phyloP scores from a whole-genome alignment of 257 asterid species.

The Leptodermis oblonga region DNA sequence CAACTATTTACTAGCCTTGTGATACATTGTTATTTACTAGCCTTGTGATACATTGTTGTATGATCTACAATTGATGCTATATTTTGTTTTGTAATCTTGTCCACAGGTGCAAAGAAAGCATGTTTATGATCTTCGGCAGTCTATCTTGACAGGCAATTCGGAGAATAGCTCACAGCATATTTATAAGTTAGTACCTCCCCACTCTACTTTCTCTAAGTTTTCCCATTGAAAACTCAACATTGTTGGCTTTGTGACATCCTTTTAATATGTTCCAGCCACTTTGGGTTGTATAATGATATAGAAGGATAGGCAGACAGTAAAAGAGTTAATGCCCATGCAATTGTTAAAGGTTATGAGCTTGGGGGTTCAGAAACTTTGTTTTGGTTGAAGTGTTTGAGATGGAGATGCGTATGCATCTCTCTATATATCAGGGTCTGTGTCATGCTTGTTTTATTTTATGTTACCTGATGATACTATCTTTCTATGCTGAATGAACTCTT shows the following conservation, averaged over 20 bases:
- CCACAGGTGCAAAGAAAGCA: slow-evolving; percentile 94
- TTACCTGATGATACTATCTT: neutral
- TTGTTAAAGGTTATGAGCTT: neutral
- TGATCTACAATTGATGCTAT: neutral
- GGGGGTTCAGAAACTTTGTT: neutral
- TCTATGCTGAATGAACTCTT: neutral
- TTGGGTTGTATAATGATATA: slow-evolving; percentile 1
- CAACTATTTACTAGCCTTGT: neutral
- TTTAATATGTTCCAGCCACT: neutral
- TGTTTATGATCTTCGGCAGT: slow-evolving; percentile 91
- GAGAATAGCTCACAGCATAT: slow-evolving; percentile 83
- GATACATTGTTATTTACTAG: neutral
- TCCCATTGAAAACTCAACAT: neutral
- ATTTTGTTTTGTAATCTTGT: slow-evolving; percentile 6
- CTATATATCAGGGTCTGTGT: neutral
- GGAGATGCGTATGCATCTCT: neutral
- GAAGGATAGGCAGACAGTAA: neutral
- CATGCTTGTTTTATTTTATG: neutral
- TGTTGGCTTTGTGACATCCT: neutral
- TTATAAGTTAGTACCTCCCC: slow-evolving; percentile 59
- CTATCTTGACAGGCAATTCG: slow-evolving; percentile 74
- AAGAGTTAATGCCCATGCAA: neutral
- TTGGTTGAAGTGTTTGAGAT: neutral
- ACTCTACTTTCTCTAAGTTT: neutral
- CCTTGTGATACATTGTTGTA: neutral